phyloP scores from a whole-genome alignment of 495 filamentous ascomycete species.

The Penicillium roqueforti region DNA sequence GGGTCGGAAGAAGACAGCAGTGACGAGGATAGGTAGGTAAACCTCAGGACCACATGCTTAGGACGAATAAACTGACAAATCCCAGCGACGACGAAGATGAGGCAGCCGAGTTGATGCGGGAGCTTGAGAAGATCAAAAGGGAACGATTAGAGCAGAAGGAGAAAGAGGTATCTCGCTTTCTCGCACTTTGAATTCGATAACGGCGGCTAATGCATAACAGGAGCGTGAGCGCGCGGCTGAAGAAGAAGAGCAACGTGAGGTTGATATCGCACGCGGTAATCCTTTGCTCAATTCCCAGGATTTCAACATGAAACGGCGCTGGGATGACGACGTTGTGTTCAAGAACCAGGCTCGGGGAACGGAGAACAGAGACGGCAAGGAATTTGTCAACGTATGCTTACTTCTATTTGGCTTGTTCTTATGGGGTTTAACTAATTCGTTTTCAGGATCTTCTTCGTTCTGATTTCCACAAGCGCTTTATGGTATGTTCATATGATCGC shows the following conservation, averaged over 20 bases:
- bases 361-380: constrained; percentile 87
- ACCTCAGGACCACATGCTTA: not conserved
- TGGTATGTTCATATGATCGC: constrained; percentile 54
- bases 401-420: not conserved
- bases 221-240: constrained; percentile 69
- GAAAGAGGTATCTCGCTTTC: constrained; percentile 55
- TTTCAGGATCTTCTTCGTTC: constrained; percentile 80
- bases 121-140: constrained; percentile 90
- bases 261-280: constrained; percentile 88
- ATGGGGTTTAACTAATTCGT: constrained; percentile 19
- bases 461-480: constrained; percentile 97
- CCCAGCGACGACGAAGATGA: constrained; percentile 76
- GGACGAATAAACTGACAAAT: constrained; percentile 12
- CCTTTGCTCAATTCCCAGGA: constrained; percentile 73
- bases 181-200: not conserved
- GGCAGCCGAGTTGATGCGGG: constrained; percentile 81
- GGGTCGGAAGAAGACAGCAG: constrained; percentile 65
- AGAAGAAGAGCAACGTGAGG: constrained; percentile 78
- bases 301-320: constrained; percentile 54
- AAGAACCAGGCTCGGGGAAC: constrained; percentile 97
- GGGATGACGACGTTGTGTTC: constrained; percentile 99
- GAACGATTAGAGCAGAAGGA: constrained; percentile 83
- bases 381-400: constrained; percentile 84
- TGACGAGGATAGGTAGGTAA: constrained; percentile 59
- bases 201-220: constrained; percentile 30